These are phyloP conservation scores for Albugo laibachii DNA, from an alignment of 352 stramenopile species.

Conservation along the genomic window DNA sequence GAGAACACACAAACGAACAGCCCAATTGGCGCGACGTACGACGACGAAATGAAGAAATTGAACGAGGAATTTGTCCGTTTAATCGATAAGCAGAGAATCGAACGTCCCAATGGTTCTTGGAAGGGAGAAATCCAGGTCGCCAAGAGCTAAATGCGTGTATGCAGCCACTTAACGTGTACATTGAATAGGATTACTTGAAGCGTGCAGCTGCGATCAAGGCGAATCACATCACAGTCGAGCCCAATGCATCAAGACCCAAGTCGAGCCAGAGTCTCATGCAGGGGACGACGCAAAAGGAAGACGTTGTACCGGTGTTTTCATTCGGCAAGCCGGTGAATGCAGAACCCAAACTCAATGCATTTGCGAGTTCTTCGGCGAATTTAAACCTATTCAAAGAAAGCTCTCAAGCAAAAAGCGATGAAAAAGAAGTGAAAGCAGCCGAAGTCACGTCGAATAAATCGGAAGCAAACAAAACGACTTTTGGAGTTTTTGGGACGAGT, in stretches of 20 bases:
- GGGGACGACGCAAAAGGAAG: too few relatives aligned
- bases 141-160: too few relatives aligned
- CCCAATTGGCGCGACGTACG: slow-evolving; percentile 17
- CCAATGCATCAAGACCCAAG: slow-evolving; percentile 10
- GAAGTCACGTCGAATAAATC: too few relatives aligned
- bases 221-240: slow-evolving; percentile 43
- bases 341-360: neutral
- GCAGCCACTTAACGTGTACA: neutral
- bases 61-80: slow-evolving; percentile 71
- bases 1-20: neutral
- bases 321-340: too few relatives aligned
- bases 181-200: slow-evolving; percentile 41
- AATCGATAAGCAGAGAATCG: slow-evolving; percentile 33
- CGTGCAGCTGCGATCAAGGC: slow-evolving; percentile 32
- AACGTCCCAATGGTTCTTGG: slow-evolving; percentile 53
- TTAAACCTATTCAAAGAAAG: too few relatives aligned
- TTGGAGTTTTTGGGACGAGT: neutral
- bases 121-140: slow-evolving; percentile 31
- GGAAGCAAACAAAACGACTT: too few relatives aligned
- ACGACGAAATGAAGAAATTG: slow-evolving; percentile 56
- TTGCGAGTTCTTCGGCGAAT: neutral
- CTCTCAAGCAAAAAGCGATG: too few relatives aligned
- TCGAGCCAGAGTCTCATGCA: neutral
- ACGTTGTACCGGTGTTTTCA: too few relatives aligned
- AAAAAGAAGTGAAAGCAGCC: neutral